phyloP scores from a whole-genome alignment of 2,329 filamentous ascomycete genomes.

The Aspergillus tamarii region DNA sequence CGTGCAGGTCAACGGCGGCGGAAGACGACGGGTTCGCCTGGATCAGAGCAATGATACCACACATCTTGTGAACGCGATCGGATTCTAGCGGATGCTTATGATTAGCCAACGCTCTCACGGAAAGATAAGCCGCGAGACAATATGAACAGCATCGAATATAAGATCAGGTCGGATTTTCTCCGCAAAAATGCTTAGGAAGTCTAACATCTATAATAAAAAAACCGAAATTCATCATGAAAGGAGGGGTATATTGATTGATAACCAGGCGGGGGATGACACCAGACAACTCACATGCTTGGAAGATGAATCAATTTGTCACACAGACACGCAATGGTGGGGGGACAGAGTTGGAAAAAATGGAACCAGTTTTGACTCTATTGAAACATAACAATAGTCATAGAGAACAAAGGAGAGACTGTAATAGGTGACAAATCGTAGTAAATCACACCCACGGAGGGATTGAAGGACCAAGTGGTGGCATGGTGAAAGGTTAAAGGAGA shows the following conservation, averaged over 20 bases:
- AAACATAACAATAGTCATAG: conserved; percentile 24
- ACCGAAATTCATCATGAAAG: conserved; percentile 45
- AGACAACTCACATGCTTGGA: conserved; percentile 24
- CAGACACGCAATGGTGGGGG: conserved; percentile 24
- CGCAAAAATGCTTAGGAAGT: conserved; percentile 50
- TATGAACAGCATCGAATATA: conserved; percentile 13
- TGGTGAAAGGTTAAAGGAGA: conserved; percentile 28
- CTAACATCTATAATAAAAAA: conserved; percentile 53
- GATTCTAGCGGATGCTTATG: conserved; percentile 25
- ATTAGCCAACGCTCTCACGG: conserved; percentile 23
- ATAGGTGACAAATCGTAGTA: conserved; percentile 11
- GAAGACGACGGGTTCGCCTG: conserved; percentile 58
- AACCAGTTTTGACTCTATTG: conserved; percentile 17
- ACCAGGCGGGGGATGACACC: conserved; percentile 12
- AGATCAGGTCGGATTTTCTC: conserved; percentile 42
- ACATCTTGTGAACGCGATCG: conserved; percentile 52
- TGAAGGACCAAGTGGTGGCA: conserved; percentile 23
- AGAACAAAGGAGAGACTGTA: conserved; percentile 11
- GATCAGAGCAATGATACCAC: conserved; percentile 65
- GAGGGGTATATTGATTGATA: conserved; percentile 20
- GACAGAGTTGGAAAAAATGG: conserved; percentile 13
- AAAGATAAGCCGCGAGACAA: conserved; percentile 14
- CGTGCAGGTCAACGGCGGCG: conserved; percentile 67
- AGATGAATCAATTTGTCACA: conserved; percentile 11
- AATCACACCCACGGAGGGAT: conserved; percentile 29